Evolutionary conservation across 78 protist genomes (phyloP), one percentile per base, ranked within the genome.

Genomic region (Chrysochromulina parva): DNA sequence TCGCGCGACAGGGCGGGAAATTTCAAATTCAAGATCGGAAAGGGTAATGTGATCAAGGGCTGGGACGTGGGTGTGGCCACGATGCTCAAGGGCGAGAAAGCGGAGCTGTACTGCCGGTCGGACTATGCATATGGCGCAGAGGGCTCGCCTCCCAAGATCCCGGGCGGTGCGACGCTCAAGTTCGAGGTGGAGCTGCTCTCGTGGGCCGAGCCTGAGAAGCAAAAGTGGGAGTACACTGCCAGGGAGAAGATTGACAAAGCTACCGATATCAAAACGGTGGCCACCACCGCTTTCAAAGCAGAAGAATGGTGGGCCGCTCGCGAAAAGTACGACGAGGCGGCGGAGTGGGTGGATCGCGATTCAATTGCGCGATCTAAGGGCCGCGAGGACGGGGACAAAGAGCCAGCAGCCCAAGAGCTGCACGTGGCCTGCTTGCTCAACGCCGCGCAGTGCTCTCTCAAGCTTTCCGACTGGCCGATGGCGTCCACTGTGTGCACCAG

Each of bases 41-140:
- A 48, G 38, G 94, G 94, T 17, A 74, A 92, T n/a, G 98, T 97
- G 66, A 97, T 97, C 94, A 90, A 92, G 90, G 98, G 98, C 10
- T 97, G 98, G 98, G 98, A 97, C 89, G 28, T 1, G 17, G 98
- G 97, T 10, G 94, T 97, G 3, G 95, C 96, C 9, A 78, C 92
- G 58, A 97, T 98, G 98, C 11, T 48, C 28, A 59, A 47, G 71
- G 96, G 97, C 52, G 99, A 97, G 91, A 50, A 13, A 17, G 91
- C 95, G 48, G 67, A 71, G 66, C 82, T 97, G 24, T 91, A 92
- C 71, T 82, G 88, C 94, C 47, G 96, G 14, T 67, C 93, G 74
- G 96, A 95, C 78, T 76, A 92, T 74, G 98, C 96, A 59, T 97
- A 97, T 92, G 98, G 97, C 67, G 95, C 62, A 17, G 26, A 57